Base-by-base conservation (phyloP, 2,329 filamentous ascomycete species). In the Boeremia exigua region DNA sequence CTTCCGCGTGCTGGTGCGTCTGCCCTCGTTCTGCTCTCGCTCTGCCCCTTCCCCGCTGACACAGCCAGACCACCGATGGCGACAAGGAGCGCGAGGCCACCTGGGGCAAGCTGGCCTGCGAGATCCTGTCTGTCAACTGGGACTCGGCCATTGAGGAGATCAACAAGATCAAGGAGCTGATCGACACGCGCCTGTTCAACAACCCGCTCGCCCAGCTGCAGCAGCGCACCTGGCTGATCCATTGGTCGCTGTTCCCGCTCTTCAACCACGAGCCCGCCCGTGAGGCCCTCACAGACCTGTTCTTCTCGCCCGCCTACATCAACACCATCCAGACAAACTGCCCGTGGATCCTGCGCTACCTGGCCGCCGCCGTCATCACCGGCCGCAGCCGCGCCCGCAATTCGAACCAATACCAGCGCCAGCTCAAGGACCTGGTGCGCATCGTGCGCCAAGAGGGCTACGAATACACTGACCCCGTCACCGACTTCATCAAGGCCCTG, bases 291-390 rank as follows among this genome's bases (percentile, higher is more conserved):
- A 91, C 95, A 73, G 95, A 99, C 70, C 88, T 98, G 76, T 95
- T 97, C 85, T 98, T 99, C 86, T 96, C 90, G 62, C 90, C 93
- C 63, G 86, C 92, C 69, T 99, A 92, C 84, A 99, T 99, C 87
- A 99, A 98, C 86, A 98, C 94, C 70, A 97, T 99, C 77, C 95
- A 99, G 85, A 97, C 95, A 56, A 90, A 88, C 70, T 97, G 92
- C 83, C 94, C 95, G 6, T 99, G 95, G 95, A 88, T 96, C 62
- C 84, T 99, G 70, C 89, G 95, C 68, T 99, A 99, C 80, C 85
- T 99, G 56, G 88, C 92, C 58, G 93, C 92, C 45, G 91, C 94
- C 65, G 94, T 99, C 71, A 96, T 99, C 78, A 96, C 93, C 60
- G 95, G 94, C 81, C 91, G 80, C 55, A 80, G 69, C 63, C 67